Base-by-base conservation (phyloP, 208 protist species). In the Trypanosoma scelopori region DNA sequence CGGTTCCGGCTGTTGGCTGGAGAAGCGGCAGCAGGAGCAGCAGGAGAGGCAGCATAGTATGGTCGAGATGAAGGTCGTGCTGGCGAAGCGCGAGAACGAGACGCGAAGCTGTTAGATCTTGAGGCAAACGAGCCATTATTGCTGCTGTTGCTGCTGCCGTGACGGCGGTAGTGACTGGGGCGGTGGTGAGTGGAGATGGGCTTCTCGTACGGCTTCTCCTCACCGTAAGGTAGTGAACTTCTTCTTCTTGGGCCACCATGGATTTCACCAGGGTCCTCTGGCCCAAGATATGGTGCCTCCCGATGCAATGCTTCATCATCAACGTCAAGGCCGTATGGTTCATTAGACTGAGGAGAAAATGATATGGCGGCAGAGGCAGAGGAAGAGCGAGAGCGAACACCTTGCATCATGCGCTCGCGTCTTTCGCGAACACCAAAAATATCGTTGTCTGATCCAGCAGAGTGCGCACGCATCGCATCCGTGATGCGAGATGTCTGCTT, bases 381-480 rank as follows among this genome's bases (percentile, higher is more conserved):
- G 7, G 23, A 23, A 53, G 32, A 20, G 15, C 11, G 32, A 49
- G 60, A 48, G 30, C 16, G 16, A 16, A 27, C 15, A n/a, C 25
- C 13, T 37, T 23, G 48, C 37, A 25, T 30, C 55, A 43, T 57
- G 27, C 41, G 43, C 23, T 71, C 49, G n/a, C 66, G 66, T 20
- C 78, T 68, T 32, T 37, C 32, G 35, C 73, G 74, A 15, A 79
- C 69, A 6, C 78, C 78, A 57, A 84, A 84, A 23, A 84, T 80
- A 69, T 84, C 78, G 41, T 74, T 66, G 53, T 84, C 78, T 23
- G 51, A 45, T 22, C 37, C 22, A 23, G 69, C 67, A 45, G 53
- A 43, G 30, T 68, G 61, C 43, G 18, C 39, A 9, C 43, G 52
- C 55, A 70, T 67, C 18, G 70, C 43, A n/a, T 57, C 42, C 12